phyloP scores from a whole-genome alignment of 352 stramenopile species.

The Pythium apleroticum region DNA sequence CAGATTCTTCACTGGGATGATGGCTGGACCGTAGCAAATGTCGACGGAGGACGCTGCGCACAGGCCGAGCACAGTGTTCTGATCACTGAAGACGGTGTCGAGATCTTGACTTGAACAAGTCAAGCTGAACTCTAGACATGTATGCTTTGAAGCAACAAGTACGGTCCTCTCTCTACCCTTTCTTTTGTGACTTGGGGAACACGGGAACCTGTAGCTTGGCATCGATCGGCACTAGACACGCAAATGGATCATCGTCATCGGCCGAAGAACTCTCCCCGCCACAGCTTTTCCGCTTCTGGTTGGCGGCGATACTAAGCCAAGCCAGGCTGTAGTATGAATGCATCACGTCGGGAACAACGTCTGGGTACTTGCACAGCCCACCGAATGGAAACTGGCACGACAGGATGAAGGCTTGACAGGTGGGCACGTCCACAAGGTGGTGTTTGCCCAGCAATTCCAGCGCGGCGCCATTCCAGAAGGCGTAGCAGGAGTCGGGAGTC shows the following conservation, averaged over 20 bases:
- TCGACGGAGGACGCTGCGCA: slow-evolving; percentile 91
- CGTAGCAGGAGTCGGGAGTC: slow-evolving; percentile 88
- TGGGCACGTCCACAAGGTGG: slow-evolving; percentile 70
- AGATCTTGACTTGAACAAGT: slow-evolving; percentile 90
- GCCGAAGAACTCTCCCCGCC: slow-evolving; percentile 11
- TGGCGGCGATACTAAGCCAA: slow-evolving; percentile 85
- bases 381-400: slow-evolving; percentile 84
- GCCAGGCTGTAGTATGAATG: slow-evolving; percentile 91
- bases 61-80: slow-evolving; percentile 99
- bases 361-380: slow-evolving; percentile 84
- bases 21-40: slow-evolving; percentile 96
- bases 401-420: slow-evolving; percentile 74
- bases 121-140: not conserved
- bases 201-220: slow-evolving; percentile 80
- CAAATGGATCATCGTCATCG: slow-evolving; percentile 15
- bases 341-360: slow-evolving; percentile 85
- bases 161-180: slow-evolving; percentile 16
- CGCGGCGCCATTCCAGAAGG: slow-evolving; percentile 92
- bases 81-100: slow-evolving; percentile 93
- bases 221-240: slow-evolving; percentile 50
- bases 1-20: slow-evolving; percentile 93
- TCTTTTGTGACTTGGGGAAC: slow-evolving; percentile 41
- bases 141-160: too few species aligned
- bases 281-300: slow-evolving; percentile 17
- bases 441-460: slow-evolving; percentile 78